These are phyloP conservation scores for Podila clonocystis DNA, from an alignment of 192 early-diverging fungal genomes.

Conservation along the genomic window DNA sequence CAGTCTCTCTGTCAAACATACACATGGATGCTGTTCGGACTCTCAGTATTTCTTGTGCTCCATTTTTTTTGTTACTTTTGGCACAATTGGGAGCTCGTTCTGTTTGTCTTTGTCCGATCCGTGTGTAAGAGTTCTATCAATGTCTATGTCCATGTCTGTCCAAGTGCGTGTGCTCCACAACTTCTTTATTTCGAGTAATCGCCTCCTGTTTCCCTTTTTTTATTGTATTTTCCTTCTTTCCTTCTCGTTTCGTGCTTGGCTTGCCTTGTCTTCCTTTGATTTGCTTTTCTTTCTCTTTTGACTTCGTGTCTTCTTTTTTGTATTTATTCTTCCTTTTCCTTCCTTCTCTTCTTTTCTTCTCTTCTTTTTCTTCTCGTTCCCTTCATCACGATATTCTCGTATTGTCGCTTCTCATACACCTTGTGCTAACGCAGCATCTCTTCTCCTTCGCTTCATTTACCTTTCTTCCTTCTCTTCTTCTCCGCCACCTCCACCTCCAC, in stretches of 20 bases:
- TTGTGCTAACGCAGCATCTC: conserved; percentile 3
- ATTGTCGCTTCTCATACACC: neutral
- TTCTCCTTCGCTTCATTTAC: neutral
- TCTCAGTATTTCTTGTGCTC: too few species aligned
- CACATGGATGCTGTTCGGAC: too few species aligned
- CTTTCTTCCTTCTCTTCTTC: neutral
- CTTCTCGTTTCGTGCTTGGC: neutral
- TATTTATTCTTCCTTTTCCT: neutral
- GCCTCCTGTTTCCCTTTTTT: too few species aligned
- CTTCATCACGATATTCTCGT: neutral
- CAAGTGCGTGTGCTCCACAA: neutral
- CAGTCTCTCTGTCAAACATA: too few species aligned
- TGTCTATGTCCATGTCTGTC: neutral
- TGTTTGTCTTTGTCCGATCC: neutral
- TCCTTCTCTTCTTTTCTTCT: neutral
- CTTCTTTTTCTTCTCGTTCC: neutral
- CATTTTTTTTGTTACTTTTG: neutral
- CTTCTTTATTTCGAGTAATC: too few species aligned
- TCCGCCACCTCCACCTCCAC: neutral
- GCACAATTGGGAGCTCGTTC: neutral
- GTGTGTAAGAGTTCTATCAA: neutral
- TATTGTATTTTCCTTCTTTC: neutral
- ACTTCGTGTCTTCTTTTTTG: neutral
- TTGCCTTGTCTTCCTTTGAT: neutral
- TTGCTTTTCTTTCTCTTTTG: neutral